These are phyloP conservation scores for Backusella mclennaniae DNA, from an alignment of 192 early-diverging fungal species.

Conservation along the genomic window DNA sequence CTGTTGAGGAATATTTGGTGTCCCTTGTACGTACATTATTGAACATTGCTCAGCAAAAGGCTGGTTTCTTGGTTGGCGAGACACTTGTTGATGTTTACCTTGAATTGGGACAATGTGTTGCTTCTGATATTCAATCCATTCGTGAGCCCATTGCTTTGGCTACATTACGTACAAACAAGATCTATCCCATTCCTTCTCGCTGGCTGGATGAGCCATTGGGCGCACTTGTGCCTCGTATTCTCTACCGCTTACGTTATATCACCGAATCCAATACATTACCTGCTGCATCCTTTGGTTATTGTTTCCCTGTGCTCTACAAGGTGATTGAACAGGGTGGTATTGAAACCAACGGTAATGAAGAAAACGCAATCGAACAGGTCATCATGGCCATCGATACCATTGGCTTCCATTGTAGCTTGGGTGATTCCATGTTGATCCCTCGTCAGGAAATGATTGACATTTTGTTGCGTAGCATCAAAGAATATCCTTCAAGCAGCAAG, in stretches of 20 bases:
- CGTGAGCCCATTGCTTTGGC: conserved; percentile 44
- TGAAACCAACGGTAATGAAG: conserved; percentile 42
- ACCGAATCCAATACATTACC: conserved; percentile 55
- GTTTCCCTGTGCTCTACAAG: conserved; percentile 66
- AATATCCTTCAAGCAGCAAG: conserved; percentile 57
- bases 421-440: conserved; percentile 54
- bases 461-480: conserved; percentile 61
- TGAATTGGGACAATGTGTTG: conserved; percentile 42
- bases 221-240: conserved; percentile 57
- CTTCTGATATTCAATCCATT: conserved; percentile 41
- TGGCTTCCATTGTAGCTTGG: conserved; percentile 55
- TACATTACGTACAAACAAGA: conserved; percentile 47
- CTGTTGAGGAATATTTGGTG: conserved; percentile 56
- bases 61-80: conserved; percentile 56
- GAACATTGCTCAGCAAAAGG: conserved; percentile 46
- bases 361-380: conserved; percentile 62
- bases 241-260: conserved; percentile 65
- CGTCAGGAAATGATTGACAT: conserved; percentile 62
- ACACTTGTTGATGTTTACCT: conserved; percentile 59
- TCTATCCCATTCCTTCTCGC: conserved; percentile 42
- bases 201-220: conserved; percentile 50
- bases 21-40: conserved; percentile 54
- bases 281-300: conserved; percentile 62
- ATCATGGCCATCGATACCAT: conserved; percentile 64
- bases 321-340: conserved; percentile 63